Conservation (phyloP, 345 rosid species). For the Citrus reticulata region DNA sequence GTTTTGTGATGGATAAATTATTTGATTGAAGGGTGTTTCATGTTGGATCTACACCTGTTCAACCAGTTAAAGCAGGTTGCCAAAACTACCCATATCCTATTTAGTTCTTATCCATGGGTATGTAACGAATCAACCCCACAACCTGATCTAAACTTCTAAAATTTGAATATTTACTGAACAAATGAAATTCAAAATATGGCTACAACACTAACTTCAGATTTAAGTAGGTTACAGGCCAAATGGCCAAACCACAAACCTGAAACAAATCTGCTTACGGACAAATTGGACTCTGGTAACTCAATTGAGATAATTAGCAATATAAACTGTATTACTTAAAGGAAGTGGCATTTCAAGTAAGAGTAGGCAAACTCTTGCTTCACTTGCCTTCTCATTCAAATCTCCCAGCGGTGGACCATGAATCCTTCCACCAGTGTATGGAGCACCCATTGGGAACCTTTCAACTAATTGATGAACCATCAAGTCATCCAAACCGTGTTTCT, state of each 20-base stretch:
- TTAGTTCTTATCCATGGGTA: neutral
- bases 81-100: constrained; percentile 1
- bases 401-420: constrained; percentile 98
- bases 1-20: neutral
- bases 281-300: neutral
- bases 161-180: neutral
- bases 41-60: neutral
- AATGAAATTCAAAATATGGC: neutral
- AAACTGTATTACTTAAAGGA: neutral
- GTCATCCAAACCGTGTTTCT: constrained; percentile 97
- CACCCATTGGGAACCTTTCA: constrained; percentile 99
- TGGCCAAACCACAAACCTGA: neutral
- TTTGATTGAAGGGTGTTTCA: too few relatives aligned
- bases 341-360: constrained; percentile 8
- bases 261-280: neutral
- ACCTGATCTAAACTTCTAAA: neutral
- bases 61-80: neutral
- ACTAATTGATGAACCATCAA: constrained; percentile 97
- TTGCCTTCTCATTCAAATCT: constrained; percentile 95
- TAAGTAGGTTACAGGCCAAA: neutral
- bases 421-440: constrained; percentile 95
- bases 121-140: neutral
- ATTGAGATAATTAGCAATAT: neutral
- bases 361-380: constrained; percentile 16
- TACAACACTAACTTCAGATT: neutral